Evolutionary conservation across 2,329 filamentous ascomycete genomes (phyloP), one percentile per base, ranked within the genome.

Genomic region (Claviceps lovelessii): DNA sequence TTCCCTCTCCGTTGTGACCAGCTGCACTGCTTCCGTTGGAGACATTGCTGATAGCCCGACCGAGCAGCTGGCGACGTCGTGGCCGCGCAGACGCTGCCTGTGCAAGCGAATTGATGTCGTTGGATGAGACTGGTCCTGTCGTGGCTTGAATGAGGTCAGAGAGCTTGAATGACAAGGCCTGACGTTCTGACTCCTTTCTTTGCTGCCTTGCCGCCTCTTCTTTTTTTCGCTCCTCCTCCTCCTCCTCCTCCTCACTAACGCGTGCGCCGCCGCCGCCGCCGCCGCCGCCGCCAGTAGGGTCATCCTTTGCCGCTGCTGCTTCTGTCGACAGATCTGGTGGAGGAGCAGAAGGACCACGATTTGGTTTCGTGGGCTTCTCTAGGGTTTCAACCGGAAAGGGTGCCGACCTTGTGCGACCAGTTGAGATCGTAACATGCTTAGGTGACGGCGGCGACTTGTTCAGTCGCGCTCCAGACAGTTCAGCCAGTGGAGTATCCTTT

Each of bases 31-130:
- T 79, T 5, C 70, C 70, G 1, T 73, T 74, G 2, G 79, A 83
- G 3, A 72, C 73, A 61, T 81, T 82, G 67, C 78, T 81, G 33
- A 77, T 66, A 3, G 78, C 80, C 11, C 80, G 76, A 5, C 80
- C 80, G 3, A 83, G 68, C 55, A 83, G 76, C 54, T 75, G 71
- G 11, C 77, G 75, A 52, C 73, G 70, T 1, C 72, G 60, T 54
- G 67, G 60, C 19, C 65, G 59, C 53, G 65, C 5, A 48, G 49
- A 48, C 37, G 49, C 45, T 37, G 49, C 49, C 31, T 58, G 58
- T 5, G 55, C 47, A 39, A 41, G 58, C n/a, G 57, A 41, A 41
- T 57, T 49, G 41, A 53, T 55, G 46, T 60, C 57, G 33, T 51
- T 45, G 29, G 53, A 49, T 47, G 54, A 51, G 50, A 47, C 46